phyloP scores from a whole-genome alignment of 768 basidiomycete species.

The Rhizopogon rudus region DNA sequence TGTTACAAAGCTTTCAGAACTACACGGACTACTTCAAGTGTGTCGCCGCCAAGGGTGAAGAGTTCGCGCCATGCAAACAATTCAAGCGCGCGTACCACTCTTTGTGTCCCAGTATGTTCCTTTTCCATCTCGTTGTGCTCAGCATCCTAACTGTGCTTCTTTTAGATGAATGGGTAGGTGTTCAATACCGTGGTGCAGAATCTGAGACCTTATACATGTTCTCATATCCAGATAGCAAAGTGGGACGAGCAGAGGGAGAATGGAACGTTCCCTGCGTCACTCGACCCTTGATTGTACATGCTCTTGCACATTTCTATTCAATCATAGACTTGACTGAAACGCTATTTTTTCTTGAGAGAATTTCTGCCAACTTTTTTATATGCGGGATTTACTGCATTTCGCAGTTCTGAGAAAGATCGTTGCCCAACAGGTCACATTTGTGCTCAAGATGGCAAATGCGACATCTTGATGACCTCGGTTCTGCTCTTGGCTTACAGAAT shows the following conservation, averaged over 20 bases:
- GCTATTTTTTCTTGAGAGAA: not conserved
- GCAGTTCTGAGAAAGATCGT: not conserved
- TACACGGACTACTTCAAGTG: conserved; percentile 99
- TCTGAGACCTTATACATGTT: not conserved
- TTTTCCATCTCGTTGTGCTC: not conserved
- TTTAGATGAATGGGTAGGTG: conserved; percentile 84
- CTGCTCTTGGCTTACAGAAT: not conserved
- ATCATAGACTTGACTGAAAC: not conserved
- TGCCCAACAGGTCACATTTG: no score
- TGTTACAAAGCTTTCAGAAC: conserved; percentile 74
- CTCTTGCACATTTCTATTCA: not conserved
- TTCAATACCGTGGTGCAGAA: conserved; percentile 10
- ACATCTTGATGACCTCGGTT: no score
- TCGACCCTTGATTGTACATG: conserved; percentile 57
- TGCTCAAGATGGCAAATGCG: not conserved
- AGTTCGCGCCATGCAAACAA: conserved; percentile 97
- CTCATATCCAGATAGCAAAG: conserved; percentile 57
- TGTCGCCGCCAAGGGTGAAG: conserved; percentile 93
- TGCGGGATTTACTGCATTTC: not conserved
- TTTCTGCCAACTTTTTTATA: not conserved
- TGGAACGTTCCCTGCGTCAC: conserved; percentile 87
- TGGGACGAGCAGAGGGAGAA: conserved; percentile 95
- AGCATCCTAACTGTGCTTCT: conserved; percentile 7
- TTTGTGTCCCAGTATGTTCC: conserved; percentile 89
- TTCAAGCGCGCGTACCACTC: conserved; percentile 96